Evolutionary conservation across 257 asterid species (phyloP).

Genomic region (Galeopsis tetrahit): DNA sequence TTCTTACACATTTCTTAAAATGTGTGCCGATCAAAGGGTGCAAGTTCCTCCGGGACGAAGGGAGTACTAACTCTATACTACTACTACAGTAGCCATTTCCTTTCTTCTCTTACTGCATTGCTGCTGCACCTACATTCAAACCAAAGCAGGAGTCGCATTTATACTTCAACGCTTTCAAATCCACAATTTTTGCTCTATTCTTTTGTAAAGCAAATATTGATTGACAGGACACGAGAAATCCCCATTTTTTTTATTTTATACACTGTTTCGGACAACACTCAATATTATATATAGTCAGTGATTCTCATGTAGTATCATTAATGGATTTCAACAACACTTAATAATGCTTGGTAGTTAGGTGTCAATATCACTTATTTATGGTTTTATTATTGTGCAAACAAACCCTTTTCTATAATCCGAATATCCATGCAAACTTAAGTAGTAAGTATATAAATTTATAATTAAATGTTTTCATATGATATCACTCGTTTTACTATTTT

Average conservation of each 20-base stretch:
- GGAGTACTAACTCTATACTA: background rate
- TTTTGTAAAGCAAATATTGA: background rate
- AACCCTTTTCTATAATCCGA: no score
- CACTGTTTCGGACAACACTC: background rate
- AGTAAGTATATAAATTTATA: no score
- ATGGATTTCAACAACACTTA: background rate
- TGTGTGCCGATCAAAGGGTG: no score
- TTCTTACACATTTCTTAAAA: no score
- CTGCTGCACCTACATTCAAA: conserved; percentile 28
- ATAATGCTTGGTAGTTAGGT: background rate
- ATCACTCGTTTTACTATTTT: no score
- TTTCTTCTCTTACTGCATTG: no score
- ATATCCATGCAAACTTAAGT: no score
- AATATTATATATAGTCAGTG: background rate
- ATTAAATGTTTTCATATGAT: no score
- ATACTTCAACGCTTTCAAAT: conserved; percentile 27
- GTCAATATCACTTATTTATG: conserved; percentile 2
- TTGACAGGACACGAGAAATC: background rate
- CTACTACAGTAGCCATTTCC: no score
- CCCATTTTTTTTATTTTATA: background rate
- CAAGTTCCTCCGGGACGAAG: no score
- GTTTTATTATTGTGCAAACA: no score
- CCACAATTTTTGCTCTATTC: background rate
- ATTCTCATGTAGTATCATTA: background rate
- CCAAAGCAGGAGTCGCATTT: conserved; percentile 36